Evolutionary conservation across 163 green algal genomes (phyloP).

Genomic region (Scenedesmus sp.): DNA sequence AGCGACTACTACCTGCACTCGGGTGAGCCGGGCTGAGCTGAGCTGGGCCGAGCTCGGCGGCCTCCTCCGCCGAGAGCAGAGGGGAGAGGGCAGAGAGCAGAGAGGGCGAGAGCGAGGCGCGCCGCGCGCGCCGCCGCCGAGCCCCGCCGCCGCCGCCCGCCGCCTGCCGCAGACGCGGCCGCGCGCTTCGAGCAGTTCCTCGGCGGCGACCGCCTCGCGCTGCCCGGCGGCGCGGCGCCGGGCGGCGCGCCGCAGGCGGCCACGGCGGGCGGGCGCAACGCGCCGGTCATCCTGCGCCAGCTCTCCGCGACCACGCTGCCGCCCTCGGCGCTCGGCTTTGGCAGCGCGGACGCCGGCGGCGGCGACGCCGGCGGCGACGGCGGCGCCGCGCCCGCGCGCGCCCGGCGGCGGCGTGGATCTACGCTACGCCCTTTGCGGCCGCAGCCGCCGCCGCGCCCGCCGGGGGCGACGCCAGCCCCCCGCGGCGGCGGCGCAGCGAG

Average conservation of each 20-base stretch:
- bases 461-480: neutral
- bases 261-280: conserved; percentile 25
- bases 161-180: conserved; percentile 15
- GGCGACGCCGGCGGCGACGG: neutral
- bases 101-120: too few relatives aligned
- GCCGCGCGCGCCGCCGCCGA: too few relatives aligned
- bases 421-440: neutral
- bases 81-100: too few relatives aligned
- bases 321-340: conserved; percentile 16
- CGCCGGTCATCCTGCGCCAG: conserved; percentile 23
- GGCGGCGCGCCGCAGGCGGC: neutral
- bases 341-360: neutral
- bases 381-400: neutral
- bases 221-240: conserved; percentile 9
- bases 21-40: too few relatives aligned
- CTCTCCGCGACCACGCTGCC: conserved; percentile 37
- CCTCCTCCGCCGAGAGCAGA: too few relatives aligned
- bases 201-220: neutral
- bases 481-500: neutral
- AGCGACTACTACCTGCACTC: conserved; percentile 88
- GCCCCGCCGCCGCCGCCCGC: too few relatives aligned
- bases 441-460: conserved; percentile 26
- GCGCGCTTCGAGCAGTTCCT: conserved; percentile 19
- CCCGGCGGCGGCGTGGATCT: neutral
- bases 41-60: too few relatives aligned